Evolutionary conservation across 495 filamentous ascomycete species (phyloP), one percentile per base, ranked within the genome.

Genomic region (Aspergillus saccharolyticus): DNA sequence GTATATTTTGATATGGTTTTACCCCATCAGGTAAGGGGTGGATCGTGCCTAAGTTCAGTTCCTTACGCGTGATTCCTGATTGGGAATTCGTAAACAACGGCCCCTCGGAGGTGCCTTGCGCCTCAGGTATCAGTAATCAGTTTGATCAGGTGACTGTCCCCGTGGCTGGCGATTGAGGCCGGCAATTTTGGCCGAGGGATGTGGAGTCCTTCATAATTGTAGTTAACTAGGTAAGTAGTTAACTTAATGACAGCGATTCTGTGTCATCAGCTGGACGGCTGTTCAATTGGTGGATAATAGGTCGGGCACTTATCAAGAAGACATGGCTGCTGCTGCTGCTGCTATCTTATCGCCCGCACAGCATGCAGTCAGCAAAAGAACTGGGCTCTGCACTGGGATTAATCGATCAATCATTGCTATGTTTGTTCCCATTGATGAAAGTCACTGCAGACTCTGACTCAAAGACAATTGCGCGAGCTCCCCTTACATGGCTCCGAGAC

Each of bases 11-110:
- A 39, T 58, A 55, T 56, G 55, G 42, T 55, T 51, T 52, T 49
- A 22, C 50, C 45, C 12, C 14, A 56, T 55, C 47, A 20, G 49
- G 62, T 25, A 54, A 48, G 47, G 15, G 47, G 44, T 48, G 48
- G 53, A 33, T 57, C 39, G 53, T 54, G 57, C 44, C 53, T n/a
- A n/a, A n/a, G n/a, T n/a, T n/a, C n/a, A n/a, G n/a, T 57, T 42
- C 53, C 57, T 55, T 59, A 63, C 61, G 59, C 59, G 61, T 64
- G 58, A 61, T 42, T 44, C 63, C 56, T 44, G 54, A 66, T 69
- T 44, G 48, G 66, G 66, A 63, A 59, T 48, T 25, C 15, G 66
- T 69, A 69, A 69, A 69, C 64, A 69, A 65, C 44, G 3, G 5
- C 47, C n/a, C 47, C 47, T 24, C 9, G 25, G 25, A 28, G 33